Evolutionary conservation across 78 protist species (phyloP), one percentile per base, ranked within the genome.

Genomic region (Cyanophora paradoxa): DNA sequence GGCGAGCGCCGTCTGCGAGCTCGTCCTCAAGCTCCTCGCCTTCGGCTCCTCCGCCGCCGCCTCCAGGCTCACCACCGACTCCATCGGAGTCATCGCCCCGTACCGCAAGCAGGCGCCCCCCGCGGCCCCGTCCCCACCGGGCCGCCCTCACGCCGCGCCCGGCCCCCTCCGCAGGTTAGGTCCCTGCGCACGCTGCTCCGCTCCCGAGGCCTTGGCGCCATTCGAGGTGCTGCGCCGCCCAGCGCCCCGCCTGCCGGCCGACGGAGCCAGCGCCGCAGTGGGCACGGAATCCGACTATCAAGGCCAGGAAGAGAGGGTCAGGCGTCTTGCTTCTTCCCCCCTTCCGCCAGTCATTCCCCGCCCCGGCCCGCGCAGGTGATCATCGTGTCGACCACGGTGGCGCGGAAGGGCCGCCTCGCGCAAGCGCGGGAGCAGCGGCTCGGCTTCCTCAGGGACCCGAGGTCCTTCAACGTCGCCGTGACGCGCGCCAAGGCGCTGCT

Each of bases 241-340:
- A n/a, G n/a, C n/a, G n/a, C n/a, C n/a, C n/a, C n/a, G n/a, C n/a
- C n/a, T n/a, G n/a, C n/a, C n/a, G n/a, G n/a, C n/a, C n/a, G n/a
- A n/a, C n/a, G n/a, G n/a, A n/a, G n/a, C n/a, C n/a, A n/a, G n/a
- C n/a, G n/a, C n/a, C n/a, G n/a, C n/a, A n/a, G 52, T 64, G 7
- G 70, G 70, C 34, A 3, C 20, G 10, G 19, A 14, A 4, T 63
- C 44, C 46, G 19, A 26, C 26, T 75, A 62, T 28, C 72, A 75
- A n/a, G 79, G 79, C 13, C 73, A 64, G 48, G 79, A 75, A 72
- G 33, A 28, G n/a, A n/a, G n/a, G n/a, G n/a, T n/a, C n/a, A n/a
- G n/a, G n/a, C n/a, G n/a, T n/a, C n/a, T n/a, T n/a, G n/a, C n/a
- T n/a, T n/a, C n/a, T n/a, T n/a, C n/a, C n/a, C n/a, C n/a, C n/a